Percentiles rank a stretch among this genome's conserved stretches.
Evolutionary conservation across 495 filamentous ascomycete species (phyloP).

Genomic region (Bacidia rubella): DNA sequence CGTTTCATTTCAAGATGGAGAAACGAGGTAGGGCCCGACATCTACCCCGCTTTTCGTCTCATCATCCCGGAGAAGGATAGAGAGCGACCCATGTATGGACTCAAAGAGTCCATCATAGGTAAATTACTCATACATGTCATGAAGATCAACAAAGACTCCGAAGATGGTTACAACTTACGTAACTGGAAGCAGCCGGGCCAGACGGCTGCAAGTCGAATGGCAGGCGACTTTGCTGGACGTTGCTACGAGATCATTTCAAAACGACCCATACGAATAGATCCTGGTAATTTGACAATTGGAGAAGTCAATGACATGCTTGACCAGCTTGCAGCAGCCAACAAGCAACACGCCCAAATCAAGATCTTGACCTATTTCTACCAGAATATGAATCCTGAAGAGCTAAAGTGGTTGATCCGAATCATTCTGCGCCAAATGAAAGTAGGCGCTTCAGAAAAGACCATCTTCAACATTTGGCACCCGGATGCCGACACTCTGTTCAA

Average conservation of each 20-base stretch:
- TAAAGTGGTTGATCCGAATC: slow-evolving; percentile 90
- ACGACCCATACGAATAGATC: slow-evolving; percentile 57
- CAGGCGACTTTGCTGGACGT: slow-evolving; percentile 82
- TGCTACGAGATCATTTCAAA: slow-evolving; percentile 82
- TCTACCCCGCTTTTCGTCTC: slow-evolving; percentile 84
- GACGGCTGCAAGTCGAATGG: slow-evolving; percentile 44
- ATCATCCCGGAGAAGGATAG: slow-evolving; percentile 91
- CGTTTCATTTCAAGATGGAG: slow-evolving; percentile 84
- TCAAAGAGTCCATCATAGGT: slow-evolving; percentile 85
- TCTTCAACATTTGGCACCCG: slow-evolving; percentile 86
- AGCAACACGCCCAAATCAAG: slow-evolving; percentile 68
- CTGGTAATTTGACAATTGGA: slow-evolving; percentile 67
- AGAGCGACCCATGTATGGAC: slow-evolving; percentile 83
- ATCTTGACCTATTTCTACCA: slow-evolving; percentile 77
- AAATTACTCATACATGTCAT: slow-evolving; percentile 80
- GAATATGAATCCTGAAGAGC: slow-evolving; percentile 82
- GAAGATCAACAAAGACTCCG: slow-evolving; percentile 83
- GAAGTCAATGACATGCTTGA: slow-evolving; percentile 86
- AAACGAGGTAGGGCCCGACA: slow-evolving; percentile 73
- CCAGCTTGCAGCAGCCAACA: slow-evolving; percentile 54
- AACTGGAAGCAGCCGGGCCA: slow-evolving; percentile 90
- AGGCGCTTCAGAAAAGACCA: slow-evolving; percentile 88
- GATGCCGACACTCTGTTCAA: slow-evolving; percentile 85
- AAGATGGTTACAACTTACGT: slow-evolving; percentile 70
- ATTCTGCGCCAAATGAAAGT: slow-evolving; percentile 95